phyloP scores from a whole-genome alignment of 2,329 filamentous ascomycete species.

The Corinectria fuckeliana region DNA sequence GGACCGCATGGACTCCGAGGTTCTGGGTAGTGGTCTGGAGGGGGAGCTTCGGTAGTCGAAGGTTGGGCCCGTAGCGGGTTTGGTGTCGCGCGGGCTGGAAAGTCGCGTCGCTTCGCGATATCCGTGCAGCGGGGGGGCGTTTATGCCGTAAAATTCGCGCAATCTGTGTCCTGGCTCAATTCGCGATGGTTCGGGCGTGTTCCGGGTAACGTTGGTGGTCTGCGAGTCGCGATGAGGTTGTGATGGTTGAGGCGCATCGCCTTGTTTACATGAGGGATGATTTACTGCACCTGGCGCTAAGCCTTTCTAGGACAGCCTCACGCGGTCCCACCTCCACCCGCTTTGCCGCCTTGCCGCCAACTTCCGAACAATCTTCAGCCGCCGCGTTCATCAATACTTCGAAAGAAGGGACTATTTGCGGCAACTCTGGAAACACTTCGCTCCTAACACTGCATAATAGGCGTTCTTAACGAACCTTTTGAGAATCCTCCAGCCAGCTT shows the following conservation, averaged over 20 bases:
- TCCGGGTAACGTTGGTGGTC: slow-evolving; percentile 25
- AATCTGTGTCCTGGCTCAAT: slow-evolving; percentile 16
- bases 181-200: slow-evolving; percentile 21
- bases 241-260: slow-evolving; percentile 36
- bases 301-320: slow-evolving; percentile 18
- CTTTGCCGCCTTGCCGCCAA: background rate
- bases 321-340: slow-evolving; percentile 23
- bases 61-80: slow-evolving; percentile 18
- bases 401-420: too few relatives aligned
- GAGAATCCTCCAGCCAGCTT: too few relatives aligned
- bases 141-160: background rate
- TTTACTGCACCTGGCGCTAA: slow-evolving; percentile 32
- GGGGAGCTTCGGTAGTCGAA: slow-evolving; percentile 21
- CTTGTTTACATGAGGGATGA: slow-evolving; percentile 41
- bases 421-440: too few relatives aligned
- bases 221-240: slow-evolving; percentile 37
- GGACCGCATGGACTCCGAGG: slow-evolving; percentile 34
- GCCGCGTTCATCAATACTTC: background rate
- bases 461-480: too few relatives aligned
- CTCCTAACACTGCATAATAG: too few relatives aligned
- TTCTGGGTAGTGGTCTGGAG: slow-evolving; percentile 25
- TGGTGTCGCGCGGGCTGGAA: slow-evolving; percentile 18
- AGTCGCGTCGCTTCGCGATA: slow-evolving; percentile 33
- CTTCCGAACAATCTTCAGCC: slow-evolving; percentile 5
- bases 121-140: background rate